Conservation (phyloP, 768 basidiomycete species). For the Trametes punicea region DNA sequence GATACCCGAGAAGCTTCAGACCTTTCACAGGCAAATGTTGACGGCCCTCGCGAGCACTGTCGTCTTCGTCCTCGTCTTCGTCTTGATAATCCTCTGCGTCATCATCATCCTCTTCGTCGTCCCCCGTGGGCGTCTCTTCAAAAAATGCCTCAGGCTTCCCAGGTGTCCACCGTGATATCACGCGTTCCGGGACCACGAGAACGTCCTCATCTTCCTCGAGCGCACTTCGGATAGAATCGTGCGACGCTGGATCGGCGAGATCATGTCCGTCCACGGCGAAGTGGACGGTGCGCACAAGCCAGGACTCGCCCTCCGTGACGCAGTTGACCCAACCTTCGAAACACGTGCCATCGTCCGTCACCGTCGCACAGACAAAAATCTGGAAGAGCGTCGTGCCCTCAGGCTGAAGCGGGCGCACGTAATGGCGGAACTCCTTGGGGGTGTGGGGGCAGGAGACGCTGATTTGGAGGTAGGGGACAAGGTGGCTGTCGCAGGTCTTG, state of each 20-base stretch:
- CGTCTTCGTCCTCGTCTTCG: not conserved
- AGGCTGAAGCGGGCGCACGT: not conserved
- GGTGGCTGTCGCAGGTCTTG: not conserved
- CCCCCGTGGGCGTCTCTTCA: not conserved
- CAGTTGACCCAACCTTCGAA: slow-evolving; percentile 3
- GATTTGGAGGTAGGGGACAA: slow-evolving; percentile 15
- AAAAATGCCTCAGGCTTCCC: not conserved
- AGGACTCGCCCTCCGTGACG: slow-evolving; percentile 1
- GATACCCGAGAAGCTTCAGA: slow-evolving; percentile 10
- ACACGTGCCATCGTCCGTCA: slow-evolving; percentile 6
- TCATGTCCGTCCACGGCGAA: not conserved
- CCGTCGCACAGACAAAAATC: slow-evolving; percentile 6
- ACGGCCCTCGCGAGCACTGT: not conserved
- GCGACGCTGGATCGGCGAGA: not conserved
- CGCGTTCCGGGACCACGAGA: slow-evolving; percentile 1
- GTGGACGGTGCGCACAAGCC: slow-evolving; percentile 10
- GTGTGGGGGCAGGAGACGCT: slow-evolving; percentile 4
- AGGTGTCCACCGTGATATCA: slow-evolving; percentile 1
- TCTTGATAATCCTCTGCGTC: not conserved
- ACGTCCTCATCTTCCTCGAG: slow-evolving; percentile 4
- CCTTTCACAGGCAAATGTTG: not conserved
- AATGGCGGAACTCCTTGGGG: slow-evolving; percentile 6
- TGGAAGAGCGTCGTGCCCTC: slow-evolving; percentile 9
- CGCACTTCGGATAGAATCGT: not conserved
- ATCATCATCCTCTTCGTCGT: not conserved